phyloP scores from a whole-genome alignment of 2,329 filamentous ascomycete genomes.

The Amesomyces nigricolor region DNA sequence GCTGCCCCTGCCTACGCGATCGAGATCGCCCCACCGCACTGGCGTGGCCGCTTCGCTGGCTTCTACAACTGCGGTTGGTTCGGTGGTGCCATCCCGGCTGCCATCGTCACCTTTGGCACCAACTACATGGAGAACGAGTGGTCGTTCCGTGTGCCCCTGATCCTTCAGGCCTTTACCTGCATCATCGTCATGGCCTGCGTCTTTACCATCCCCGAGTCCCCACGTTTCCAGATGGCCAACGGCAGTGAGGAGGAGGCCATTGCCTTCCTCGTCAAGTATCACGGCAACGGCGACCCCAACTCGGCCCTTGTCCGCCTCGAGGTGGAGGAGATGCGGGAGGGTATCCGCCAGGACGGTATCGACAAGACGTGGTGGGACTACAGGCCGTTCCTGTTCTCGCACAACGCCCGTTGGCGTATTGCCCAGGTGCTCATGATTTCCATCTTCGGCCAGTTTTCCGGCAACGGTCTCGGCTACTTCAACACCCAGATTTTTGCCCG shows the following conservation, averaged over 20 bases:
- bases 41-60: conserved; percentile 44
- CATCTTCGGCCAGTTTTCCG: conserved; percentile 47
- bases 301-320: conserved; percentile 38
- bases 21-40: conserved; percentile 44
- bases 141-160: conserved; percentile 46
- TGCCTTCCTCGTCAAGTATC: conserved; percentile 39
- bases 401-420: conserved; percentile 44
- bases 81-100: conserved; percentile 45
- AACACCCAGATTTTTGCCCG: conserved; percentile 43
- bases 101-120: conserved; percentile 44
- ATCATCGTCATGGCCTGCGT: conserved; percentile 35
- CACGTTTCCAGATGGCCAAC: conserved; percentile 39
- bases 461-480: conserved; percentile 47
- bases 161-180: conserved; percentile 43
- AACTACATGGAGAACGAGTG: conserved; percentile 41
- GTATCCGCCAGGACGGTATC: conserved; percentile 40
- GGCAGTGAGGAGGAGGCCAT: conserved; percentile 37
- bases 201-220: conserved; percentile 38
- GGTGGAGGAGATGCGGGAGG: conserved; percentile 39
- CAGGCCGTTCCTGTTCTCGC: conserved; percentile 39
- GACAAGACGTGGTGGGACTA: conserved; percentile 46
- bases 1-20: conserved; percentile 44
- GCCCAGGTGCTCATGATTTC: conserved; percentile 46
- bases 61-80: conserved; percentile 52
- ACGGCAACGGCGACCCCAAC: conserved; percentile 38